Evolutionary conservation across 1,284 basidiomycete species (phyloP), one percentile per base, ranked within the genome.

Genomic region (Blastosporella zonata): DNA sequence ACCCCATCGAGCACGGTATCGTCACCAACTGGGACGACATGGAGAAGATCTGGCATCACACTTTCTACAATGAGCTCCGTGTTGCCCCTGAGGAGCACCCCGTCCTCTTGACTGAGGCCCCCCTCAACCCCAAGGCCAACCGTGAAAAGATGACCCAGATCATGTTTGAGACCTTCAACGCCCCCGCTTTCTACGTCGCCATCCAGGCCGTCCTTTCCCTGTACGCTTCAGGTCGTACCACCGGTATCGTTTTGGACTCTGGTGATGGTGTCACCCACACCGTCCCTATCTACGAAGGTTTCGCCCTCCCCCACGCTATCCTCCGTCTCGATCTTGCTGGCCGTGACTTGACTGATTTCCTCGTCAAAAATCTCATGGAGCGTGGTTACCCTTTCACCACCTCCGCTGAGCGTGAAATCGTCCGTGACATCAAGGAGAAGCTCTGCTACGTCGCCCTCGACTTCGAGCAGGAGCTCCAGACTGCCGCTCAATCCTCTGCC

Each of bases 361-460:
- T 97, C 60, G 84, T 92, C 78, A 96, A 94, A 81, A 90, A 93
- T 69, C 72, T 97, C 65, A 90, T 83, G 72, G 94, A 97, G 78
- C 87, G 94, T 62, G 94, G 94, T 27, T 96, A 97, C 77, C 81
- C 85, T 51, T 96, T 97, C 85, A 93, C 90, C 64, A 97, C 89
- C 60, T 89, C 90, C 17, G 92, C 93, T 53, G 93, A 95, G 77
- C 85, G 89, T 67, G 93, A 96, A 84, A 93, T 97, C 55, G 94
- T 97, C 64, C 84, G 94, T 64, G 94, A 97, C 72, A 95, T 97
- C 81, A 97, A 97, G 82, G 94, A 97, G 82, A 96, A 95, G 79
- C 84, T 97, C 43, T 96, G 93, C 77, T 97, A 97, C 72, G 93
- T 97, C 62, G 94, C 94, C 33, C 84, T 96, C 60, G 94, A 97